phyloP scores from a whole-genome alignment of 441 rosid genomes.

The Eutrema salsugineum region DNA sequence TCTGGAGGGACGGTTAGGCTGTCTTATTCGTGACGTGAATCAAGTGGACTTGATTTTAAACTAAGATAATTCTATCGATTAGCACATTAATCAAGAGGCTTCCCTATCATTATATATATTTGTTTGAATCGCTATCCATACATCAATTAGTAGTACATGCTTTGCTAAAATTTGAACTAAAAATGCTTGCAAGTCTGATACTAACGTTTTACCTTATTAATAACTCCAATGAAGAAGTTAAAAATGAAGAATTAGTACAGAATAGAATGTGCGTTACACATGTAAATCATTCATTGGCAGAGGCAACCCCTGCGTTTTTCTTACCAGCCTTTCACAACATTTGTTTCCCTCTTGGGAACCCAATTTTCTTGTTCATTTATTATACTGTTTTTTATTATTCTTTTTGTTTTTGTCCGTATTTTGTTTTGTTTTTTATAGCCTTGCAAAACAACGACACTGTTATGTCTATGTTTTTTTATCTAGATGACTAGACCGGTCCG shows the following conservation, averaged over 20 bases:
- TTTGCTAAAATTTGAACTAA: no score
- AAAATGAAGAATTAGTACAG: neutral
- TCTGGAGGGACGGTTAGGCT: constrained; percentile 26
- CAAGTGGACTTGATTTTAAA: neutral
- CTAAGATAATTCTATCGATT: neutral
- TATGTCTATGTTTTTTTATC: neutral
- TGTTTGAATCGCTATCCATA: no score
- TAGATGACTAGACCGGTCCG: neutral
- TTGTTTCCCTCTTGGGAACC: constrained; percentile 31
- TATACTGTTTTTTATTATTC: constrained; percentile 12
- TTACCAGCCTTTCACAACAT: constrained; percentile 9
- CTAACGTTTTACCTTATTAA: neutral
- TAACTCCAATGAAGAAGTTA: neutral
- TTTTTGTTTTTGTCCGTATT: constrained; percentile 21
- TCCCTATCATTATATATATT: neutral
- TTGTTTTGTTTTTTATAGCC: neutral
- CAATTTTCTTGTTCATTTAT: constrained; percentile 7
- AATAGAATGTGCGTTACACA: constrained; percentile 13
- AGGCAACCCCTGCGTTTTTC: neutral
- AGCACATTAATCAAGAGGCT: neutral
- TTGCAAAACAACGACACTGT: constrained; percentile 3
- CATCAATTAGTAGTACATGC: neutral
- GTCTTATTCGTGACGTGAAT: constrained; percentile 21
- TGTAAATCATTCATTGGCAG: neutral
- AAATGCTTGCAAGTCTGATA: neutral